A percentile compares a stretch with the other conserved stretches of the same genome.
Evolutionary conservation across 78 protist species (phyloP).

Genomic region (Protostelium mycophagum): DNA sequence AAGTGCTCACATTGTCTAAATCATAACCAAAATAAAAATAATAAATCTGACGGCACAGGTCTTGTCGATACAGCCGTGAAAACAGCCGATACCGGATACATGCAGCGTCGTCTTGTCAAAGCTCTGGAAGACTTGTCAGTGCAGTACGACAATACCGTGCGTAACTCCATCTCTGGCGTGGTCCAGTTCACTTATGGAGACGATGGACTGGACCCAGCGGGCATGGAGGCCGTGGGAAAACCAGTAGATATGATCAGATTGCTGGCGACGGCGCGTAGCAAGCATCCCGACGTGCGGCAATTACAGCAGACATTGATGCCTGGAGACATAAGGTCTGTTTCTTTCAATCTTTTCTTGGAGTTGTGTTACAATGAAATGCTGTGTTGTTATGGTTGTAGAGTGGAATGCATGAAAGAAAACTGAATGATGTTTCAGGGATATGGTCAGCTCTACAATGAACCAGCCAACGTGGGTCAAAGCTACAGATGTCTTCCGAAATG

Average conservation of each 20-base stretch:
- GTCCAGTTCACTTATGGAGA: conserved; percentile 92
- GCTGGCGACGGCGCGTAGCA: neutral
- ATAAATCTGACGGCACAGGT: conserved; percentile 39
- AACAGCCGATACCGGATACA: conserved; percentile 99
- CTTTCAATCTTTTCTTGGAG: no score
- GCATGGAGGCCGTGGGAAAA: conserved; percentile 67
- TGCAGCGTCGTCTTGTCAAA: conserved; percentile 91
- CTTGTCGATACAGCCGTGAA: conserved; percentile 99
- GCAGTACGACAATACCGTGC: conserved; percentile 92
- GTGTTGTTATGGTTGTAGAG: no score
- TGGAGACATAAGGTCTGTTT: neutral
- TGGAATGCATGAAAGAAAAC: neutral
- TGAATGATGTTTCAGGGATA: neutral
- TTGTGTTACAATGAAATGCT: neutral
- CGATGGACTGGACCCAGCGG: conserved; percentile 91
- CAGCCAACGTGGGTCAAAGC: neutral
- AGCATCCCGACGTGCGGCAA: neutral
- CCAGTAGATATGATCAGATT: conserved; percentile 63
- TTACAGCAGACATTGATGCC: neutral
- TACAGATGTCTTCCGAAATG: neutral
- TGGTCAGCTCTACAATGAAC: neutral
- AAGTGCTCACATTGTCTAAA: neutral
- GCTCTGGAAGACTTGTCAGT: conserved; percentile 94
- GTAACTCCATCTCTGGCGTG: conserved; percentile 77
- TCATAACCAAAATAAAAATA: neutral